phyloP scores from a whole-genome alignment of 129 eudicot species.

The Glebionis coronaria region DNA sequence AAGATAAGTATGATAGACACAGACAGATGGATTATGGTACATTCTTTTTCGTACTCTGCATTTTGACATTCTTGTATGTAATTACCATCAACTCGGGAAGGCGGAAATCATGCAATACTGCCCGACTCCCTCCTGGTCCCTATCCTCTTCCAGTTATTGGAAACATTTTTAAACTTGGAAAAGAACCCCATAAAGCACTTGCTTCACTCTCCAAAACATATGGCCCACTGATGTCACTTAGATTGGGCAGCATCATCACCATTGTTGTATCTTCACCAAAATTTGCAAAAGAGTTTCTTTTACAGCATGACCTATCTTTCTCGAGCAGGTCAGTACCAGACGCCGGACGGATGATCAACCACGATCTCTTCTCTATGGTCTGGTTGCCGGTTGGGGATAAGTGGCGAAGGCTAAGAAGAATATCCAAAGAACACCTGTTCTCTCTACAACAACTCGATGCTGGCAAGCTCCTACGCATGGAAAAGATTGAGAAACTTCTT shows the following conservation, averaged over 20 bases:
- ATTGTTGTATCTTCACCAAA: background rate
- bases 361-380: conserved; percentile 3
- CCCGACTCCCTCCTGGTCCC: conserved; percentile 43
- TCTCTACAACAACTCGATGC: background rate
- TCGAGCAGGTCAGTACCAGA: conserved; percentile 3
- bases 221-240: conserved; percentile 26
- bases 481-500: background rate
- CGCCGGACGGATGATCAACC: background rate
- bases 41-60: conserved; percentile 12
- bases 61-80: conserved; percentile 13
- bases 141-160: conserved; percentile 39
- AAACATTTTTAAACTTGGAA: conserved; percentile 38
- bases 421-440: conserved; percentile 7
- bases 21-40: conserved; percentile 8
- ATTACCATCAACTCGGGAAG: background rate
- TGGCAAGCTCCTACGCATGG: background rate
- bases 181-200: conserved; percentile 39
- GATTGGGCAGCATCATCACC: background rate
- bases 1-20: background rate
- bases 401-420: conserved; percentile 8
- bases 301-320: conserved; percentile 1
- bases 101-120: conserved; percentile 7
- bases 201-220: conserved; percentile 40
- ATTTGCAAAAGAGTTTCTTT: background rate
- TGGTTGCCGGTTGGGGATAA: background rate